A percentile compares a stretch with the other conserved stretches of the same genome.
Evolutionary conservation across 495 filamentous ascomycete genomes (phyloP).

Genomic region (Hypoxylon cercidicola): DNA sequence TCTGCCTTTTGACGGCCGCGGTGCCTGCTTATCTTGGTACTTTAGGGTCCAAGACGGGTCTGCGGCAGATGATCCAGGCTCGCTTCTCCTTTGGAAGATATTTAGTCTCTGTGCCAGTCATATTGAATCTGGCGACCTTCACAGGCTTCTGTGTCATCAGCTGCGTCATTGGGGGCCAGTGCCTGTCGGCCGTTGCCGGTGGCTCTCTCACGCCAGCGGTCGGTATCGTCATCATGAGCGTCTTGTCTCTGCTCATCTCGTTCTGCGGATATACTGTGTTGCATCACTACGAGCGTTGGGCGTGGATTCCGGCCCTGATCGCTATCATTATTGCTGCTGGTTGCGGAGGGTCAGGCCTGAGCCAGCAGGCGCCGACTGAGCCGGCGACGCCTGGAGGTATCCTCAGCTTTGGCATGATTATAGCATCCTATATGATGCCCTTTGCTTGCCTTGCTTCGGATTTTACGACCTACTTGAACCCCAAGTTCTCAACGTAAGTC

Average conservation of each 20-base stretch:
- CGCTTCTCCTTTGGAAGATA: constrained; percentile 64
- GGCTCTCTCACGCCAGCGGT: constrained; percentile 57
- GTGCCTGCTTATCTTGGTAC: constrained; percentile 63
- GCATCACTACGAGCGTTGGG: constrained; percentile 69
- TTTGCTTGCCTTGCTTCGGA: constrained; percentile 59
- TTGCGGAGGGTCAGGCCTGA: constrained; percentile 49
- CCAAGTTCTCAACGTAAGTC: constrained; percentile 56
- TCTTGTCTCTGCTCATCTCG: constrained; percentile 65
- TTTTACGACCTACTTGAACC: constrained; percentile 60
- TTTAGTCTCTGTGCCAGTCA: constrained; percentile 55
- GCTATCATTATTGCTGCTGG: constrained; percentile 61
- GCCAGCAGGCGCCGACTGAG: constrained; percentile 43
- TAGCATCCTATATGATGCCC: constrained; percentile 59
- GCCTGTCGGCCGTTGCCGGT: constrained; percentile 61
- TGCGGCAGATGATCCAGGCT: constrained; percentile 67
- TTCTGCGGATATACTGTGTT: constrained; percentile 69
- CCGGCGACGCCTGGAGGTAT: constrained; percentile 44
- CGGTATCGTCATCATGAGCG: constrained; percentile 63
- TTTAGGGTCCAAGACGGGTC: constrained; percentile 60
- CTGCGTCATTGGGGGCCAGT: constrained; percentile 59
- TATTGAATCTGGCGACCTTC: constrained; percentile 61
- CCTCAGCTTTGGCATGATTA: constrained; percentile 56
- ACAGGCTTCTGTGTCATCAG: constrained; percentile 62
- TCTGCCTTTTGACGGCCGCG: constrained; percentile 59
- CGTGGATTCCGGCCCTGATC: constrained; percentile 67